Conservation (phyloP, 2,329 filamentous ascomycete species). For the Trichoderma koningii region DNA sequence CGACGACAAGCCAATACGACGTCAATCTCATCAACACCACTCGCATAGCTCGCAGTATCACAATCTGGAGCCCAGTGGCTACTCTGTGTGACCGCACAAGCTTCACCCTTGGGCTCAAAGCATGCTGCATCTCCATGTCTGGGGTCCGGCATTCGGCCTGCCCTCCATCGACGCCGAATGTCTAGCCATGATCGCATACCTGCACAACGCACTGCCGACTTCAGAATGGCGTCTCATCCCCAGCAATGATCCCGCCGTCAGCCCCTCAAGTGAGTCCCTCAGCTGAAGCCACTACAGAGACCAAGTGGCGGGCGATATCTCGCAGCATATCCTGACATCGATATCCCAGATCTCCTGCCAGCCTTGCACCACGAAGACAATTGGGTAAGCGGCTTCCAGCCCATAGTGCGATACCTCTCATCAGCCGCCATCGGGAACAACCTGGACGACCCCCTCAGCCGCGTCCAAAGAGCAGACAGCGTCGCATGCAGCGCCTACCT, state of each 20-base stretch:
- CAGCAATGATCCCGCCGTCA: slow-evolving; percentile 70
- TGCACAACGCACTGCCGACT: slow-evolving; percentile 63
- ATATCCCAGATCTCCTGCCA: slow-evolving; percentile 53
- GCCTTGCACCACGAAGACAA: slow-evolving; percentile 53
- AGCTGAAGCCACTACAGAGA: neutral
- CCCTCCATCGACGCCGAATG: slow-evolving; percentile 92
- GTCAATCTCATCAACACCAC: too few species aligned
- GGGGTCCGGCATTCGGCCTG: slow-evolving; percentile 85
- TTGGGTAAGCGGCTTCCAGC: slow-evolving; percentile 62
- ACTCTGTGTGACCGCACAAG: neutral
- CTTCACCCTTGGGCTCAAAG: slow-evolving; percentile 30
- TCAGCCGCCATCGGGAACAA: slow-evolving; percentile 40
- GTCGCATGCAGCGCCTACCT: slow-evolving; percentile 68
- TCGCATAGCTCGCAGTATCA: too few species aligned
- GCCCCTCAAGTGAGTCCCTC: slow-evolving; percentile 64
- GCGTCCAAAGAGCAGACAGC: slow-evolving; percentile 49
- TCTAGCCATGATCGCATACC: slow-evolving; percentile 77
- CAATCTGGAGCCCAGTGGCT: too few species aligned
- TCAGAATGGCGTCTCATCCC: slow-evolving; percentile 69
- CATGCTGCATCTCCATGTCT: slow-evolving; percentile 74
- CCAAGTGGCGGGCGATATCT: neutral
- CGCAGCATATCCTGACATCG: neutral
- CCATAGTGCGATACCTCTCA: slow-evolving; percentile 61
- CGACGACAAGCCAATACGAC: too few species aligned
- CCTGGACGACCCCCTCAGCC: slow-evolving; percentile 45